Evolutionary conservation across 148 eudicot genomes (phyloP).

Genomic region (Cornus florida): DNA sequence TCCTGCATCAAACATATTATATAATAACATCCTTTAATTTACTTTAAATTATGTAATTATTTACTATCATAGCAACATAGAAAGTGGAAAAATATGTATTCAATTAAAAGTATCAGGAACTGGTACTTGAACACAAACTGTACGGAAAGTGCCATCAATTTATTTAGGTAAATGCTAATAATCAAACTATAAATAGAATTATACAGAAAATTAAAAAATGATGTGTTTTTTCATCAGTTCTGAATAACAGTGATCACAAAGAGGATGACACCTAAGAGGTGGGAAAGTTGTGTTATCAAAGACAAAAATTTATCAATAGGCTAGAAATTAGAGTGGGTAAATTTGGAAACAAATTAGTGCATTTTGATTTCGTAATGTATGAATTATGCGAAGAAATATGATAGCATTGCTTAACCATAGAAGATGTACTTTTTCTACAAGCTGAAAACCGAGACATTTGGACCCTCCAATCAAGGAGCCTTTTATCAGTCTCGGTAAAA

Average conservation of each 20-base stretch:
- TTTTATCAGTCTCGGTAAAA: no score
- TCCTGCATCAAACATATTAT: conserved; percentile 57
- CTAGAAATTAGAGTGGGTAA: no score
- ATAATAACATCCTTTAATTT: neutral
- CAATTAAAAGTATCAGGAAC: neutral
- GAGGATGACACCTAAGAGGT: neutral
- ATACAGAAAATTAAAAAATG: neutral
- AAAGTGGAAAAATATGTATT: neutral
- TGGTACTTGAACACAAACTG: neutral
- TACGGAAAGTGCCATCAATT: neutral
- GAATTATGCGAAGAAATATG: no score
- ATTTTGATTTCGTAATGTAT: no score
- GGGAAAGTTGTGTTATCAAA: no score
- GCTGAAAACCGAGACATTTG: no score
- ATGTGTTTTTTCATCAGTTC: neutral
- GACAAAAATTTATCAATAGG: no score
- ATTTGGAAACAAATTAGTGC: no score
- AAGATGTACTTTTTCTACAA: no score
- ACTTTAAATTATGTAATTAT: neutral
- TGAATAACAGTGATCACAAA: neutral
- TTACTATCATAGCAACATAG: neutral
- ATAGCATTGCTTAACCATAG: no score
- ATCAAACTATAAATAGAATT: neutral
- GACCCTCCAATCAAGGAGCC: no score
- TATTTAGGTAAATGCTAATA: neutral